Conservation (phyloP, 2,329 filamentous ascomycete species). For the Clarireedia homoeocarpa region DNA sequence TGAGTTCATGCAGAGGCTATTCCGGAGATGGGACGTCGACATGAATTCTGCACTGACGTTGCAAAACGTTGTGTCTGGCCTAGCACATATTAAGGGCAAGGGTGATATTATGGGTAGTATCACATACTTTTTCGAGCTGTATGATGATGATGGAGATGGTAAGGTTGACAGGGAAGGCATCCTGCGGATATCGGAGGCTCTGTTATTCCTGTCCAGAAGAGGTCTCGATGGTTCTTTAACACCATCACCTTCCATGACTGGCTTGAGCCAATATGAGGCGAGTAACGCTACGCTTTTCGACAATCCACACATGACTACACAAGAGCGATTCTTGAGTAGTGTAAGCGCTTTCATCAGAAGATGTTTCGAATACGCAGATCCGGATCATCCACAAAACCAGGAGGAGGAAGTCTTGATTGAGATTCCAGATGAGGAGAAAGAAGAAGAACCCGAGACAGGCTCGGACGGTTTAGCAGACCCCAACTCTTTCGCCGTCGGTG, state of each 20-base stretch:
- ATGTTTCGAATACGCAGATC: conserved; percentile 97
- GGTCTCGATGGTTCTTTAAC: conserved; percentile 71
- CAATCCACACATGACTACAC: conserved; percentile 49
- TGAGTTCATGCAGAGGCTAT: conserved; percentile 85
- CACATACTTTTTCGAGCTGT: conserved; percentile 95
- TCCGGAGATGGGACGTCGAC: conserved; percentile 80
- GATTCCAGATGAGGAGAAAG: neutral
- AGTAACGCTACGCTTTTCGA: conserved; percentile 28
- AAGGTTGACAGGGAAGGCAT: conserved; percentile 94
- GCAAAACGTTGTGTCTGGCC: conserved; percentile 84
- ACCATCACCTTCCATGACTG: conserved; percentile 51
- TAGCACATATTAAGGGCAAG: conserved; percentile 86
- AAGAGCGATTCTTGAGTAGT: conserved; percentile 84
- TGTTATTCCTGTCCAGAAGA: conserved; percentile 84
- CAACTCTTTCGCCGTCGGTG: conserved; percentile 66
- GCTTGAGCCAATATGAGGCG: conserved; percentile 39
- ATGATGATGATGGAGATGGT: conserved; percentile 87
- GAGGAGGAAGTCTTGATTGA: neutral
- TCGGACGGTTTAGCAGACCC: conserved; percentile 30
- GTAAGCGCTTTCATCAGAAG: conserved; percentile 93
- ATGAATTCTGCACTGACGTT: conserved; percentile 70
- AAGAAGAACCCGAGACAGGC: conserved; percentile 3
- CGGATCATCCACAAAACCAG: conserved; percentile 63
- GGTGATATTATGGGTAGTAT: conserved; percentile 97
- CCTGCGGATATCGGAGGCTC: conserved; percentile 83